Conservation (phyloP, 345 rosid genomes). For the Gynandropsis gynandra region DNA sequence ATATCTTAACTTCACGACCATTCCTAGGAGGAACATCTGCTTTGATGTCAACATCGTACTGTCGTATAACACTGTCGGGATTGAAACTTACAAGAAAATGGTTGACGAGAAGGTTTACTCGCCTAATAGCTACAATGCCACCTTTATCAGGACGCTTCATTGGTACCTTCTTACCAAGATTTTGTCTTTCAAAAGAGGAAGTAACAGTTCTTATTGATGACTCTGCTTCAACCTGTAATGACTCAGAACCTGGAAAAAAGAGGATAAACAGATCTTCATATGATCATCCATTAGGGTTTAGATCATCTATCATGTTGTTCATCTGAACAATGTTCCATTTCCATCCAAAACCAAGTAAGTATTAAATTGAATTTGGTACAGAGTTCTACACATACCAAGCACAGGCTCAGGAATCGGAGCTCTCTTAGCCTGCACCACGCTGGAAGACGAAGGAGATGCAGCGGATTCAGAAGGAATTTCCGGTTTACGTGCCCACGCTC, state of each 20-base stretch:
- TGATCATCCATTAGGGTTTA: not conserved
- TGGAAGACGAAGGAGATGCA: conserved; percentile 16
- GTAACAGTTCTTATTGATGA: conserved; percentile 21
- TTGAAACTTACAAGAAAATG: conserved; percentile 54
- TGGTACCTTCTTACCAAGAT: conserved; percentile 22
- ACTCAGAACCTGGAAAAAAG: conserved; percentile 17
- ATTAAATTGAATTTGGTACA: not conserved
- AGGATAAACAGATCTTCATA: not conserved
- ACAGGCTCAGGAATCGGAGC: conserved; percentile 7
- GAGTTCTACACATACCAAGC: conserved; percentile 9
- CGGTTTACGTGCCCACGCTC: conserved; percentile 19
- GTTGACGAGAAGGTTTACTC: conserved; percentile 45
- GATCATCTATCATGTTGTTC: not conserved
- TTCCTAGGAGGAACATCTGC: conserved; percentile 23
- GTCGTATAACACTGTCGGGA: conserved; percentile 39
- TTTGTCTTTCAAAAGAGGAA: conserved; percentile 2
- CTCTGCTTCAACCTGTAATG: not conserved
- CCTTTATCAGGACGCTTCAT: conserved; percentile 61
- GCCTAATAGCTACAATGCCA: conserved; percentile 37
- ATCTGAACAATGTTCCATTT: too few species aligned
- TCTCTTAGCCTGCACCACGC: not conserved
- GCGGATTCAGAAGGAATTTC: not conserved
- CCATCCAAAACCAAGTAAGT: not conserved
- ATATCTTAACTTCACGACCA: conserved; percentile 34
- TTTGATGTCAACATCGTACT: conserved; percentile 62